Percentiles rank a stretch among this genome's conserved stretches.
Conservation (phyloP, 164 flowering plant genomes). For the Magnolia officinalis region DNA sequence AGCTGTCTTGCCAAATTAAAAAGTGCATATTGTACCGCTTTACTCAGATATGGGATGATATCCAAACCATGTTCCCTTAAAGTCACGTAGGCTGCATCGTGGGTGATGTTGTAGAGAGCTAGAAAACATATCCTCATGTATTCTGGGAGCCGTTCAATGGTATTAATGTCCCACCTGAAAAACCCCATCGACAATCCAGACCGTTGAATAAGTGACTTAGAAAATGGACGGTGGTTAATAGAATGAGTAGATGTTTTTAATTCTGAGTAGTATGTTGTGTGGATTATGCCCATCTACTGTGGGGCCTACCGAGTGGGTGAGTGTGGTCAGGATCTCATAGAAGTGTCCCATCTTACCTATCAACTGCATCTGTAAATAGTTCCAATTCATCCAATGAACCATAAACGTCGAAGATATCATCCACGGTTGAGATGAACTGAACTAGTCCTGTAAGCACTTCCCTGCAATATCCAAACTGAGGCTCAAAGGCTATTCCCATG, state of each 20-base stretch:
- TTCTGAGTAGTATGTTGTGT: too few relatives aligned
- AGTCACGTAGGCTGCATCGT: conserved; percentile 25
- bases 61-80: not conserved
- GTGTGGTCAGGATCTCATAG: not conserved
- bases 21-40: conserved; percentile 15
- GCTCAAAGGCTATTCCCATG: not conserved
- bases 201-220: too few relatives aligned
- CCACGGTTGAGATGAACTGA: not conserved
- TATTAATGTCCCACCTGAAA: conserved; percentile 35
- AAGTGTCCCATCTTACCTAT: not conserved
- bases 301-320: too few relatives aligned
- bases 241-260: too few relatives aligned
- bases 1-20: too few relatives aligned
- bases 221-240: not conserved
- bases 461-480: not conserved
- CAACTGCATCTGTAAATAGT: conserved; percentile 4
- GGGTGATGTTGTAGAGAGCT: conserved; percentile 37
- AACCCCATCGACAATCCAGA: too few relatives aligned
- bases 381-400: conserved; percentile 1
- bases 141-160: conserved; percentile 30
- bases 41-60: conserved; percentile 18
- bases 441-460: not conserved
- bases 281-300: too few relatives aligned
- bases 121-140: conserved; percentile 41
- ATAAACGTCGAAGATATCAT: conserved; percentile 5